Evolutionary conservation across 352 stramenopile species (phyloP).

Genomic region (Halophytophthora polymorphica): DNA sequence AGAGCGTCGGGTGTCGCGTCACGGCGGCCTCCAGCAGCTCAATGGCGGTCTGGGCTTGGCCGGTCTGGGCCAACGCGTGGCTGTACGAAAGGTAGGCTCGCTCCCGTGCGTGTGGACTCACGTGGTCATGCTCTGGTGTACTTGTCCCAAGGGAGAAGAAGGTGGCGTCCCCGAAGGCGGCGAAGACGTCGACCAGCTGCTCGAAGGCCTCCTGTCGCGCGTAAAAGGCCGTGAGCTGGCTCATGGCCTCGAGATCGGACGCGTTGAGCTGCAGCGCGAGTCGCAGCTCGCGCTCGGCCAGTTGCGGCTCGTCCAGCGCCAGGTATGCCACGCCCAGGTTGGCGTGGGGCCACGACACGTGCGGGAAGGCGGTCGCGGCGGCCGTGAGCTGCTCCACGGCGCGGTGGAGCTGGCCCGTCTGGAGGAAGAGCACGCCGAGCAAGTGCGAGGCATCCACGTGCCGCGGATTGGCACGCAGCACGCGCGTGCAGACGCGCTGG

Average conservation of each 20-base stretch:
- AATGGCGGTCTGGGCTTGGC: conserved; percentile 27
- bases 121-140: background rate
- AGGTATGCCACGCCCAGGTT: conserved; percentile 24
- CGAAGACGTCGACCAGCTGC: conserved; percentile 30
- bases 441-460: conserved; percentile 50
- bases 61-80: conserved; percentile 31
- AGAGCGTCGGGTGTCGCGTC: conserved; percentile 25
- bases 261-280: conserved; percentile 14
- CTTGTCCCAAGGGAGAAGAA: conserved; percentile 5
- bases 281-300: conserved; percentile 20
- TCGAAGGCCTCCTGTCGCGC: conserved; percentile 11
- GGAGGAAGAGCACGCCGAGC: conserved; percentile 31
- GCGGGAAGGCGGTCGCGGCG: conserved; percentile 15
- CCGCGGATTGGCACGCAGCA: conserved; percentile 22
- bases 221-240: conserved; percentile 19
- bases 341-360: conserved; percentile 31
- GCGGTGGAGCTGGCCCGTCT: conserved; percentile 9
- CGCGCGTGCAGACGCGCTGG: conserved; percentile 36
- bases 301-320: conserved; percentile 6
- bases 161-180: conserved; percentile 10
- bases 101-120: conserved; percentile 21
- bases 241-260: conserved; percentile 14
- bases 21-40: conserved; percentile 26
- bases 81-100: conserved; percentile 36
- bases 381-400: conserved; percentile 19